These are phyloP conservation scores for Amaranthus hypochondriacus DNA, from an alignment of 148 eudicot species.

Conservation along the genomic window DNA sequence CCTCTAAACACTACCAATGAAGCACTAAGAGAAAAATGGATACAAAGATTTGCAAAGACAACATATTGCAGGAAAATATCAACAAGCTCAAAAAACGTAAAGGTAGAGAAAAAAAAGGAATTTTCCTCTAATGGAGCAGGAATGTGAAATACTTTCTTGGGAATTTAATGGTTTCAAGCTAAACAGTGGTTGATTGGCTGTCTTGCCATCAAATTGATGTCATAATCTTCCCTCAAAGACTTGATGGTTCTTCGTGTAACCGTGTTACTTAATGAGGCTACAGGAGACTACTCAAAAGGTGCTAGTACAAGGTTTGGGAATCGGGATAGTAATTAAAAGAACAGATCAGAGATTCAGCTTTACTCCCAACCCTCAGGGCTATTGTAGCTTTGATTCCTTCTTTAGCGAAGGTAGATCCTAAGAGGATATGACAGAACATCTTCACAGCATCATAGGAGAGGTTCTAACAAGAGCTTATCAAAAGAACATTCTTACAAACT, in stretches of 20 bases:
- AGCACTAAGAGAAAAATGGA: neutral
- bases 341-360: no score
- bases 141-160: neutral
- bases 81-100: neutral
- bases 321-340: no score
- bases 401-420: neutral
- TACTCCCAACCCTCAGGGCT: neutral
- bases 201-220: no score
- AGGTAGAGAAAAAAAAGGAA: neutral
- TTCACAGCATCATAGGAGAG: neutral
- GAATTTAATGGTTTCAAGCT: no score
- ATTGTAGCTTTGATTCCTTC: neutral
- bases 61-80: neutral
- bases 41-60: no score
- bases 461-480: neutral
- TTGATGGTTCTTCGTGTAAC: no score
- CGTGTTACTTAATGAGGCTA: no score
- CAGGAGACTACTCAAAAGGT: no score
- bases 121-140: neutral
- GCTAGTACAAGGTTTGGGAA: no score
- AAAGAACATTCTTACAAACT: neutral
- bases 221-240: no score
- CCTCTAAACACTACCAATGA: neutral
- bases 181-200: no score
- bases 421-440: neutral